These are phyloP conservation scores for Phascolomyces articulosus DNA, from an alignment of 371 early-diverging fungal genomes.

Conservation along the genomic window DNA sequence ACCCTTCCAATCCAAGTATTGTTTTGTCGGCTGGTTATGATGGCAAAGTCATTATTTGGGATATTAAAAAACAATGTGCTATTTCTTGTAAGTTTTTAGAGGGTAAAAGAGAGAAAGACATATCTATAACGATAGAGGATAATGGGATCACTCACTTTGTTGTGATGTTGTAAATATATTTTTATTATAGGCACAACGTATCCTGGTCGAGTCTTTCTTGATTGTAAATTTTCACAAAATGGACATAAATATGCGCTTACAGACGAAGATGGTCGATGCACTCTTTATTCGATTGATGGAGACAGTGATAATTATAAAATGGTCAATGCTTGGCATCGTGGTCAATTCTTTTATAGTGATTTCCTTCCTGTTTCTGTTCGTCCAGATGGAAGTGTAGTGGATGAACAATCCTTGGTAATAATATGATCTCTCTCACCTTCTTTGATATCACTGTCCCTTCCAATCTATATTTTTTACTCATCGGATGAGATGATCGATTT, in stretches of 20 bases:
- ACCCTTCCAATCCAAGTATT: conserved; percentile 71
- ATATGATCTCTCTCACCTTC: no score
- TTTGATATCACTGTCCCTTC: no score
- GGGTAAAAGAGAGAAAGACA: neutral
- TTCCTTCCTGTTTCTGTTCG: conserved; percentile 67
- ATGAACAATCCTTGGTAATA: conserved; percentile 63
- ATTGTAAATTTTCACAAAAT: conserved; percentile 59
- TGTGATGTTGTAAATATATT: neutral
- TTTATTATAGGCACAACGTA: conserved; percentile 19
- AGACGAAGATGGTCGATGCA: conserved; percentile 72
- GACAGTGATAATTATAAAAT: conserved; percentile 61
- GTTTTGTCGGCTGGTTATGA: conserved; percentile 86
- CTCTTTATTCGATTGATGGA: conserved; percentile 67
- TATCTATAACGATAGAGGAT: no score
- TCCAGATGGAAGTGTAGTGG: conserved; percentile 70
- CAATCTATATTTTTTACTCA: no score
- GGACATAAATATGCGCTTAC: conserved; percentile 70
- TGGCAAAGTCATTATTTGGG: conserved; percentile 86
- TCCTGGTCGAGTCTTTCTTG: conserved; percentile 42
- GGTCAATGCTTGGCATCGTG: conserved; percentile 63
- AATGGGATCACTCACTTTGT: no score
- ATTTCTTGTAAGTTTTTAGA: conserved; percentile 22
- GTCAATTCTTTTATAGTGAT: conserved; percentile 78
- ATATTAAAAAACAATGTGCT: conserved; percentile 35
- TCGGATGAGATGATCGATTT: no score